Evolutionary conservation across 306 rosid species (phyloP).

Genomic region (Rubus parviflorus): DNA sequence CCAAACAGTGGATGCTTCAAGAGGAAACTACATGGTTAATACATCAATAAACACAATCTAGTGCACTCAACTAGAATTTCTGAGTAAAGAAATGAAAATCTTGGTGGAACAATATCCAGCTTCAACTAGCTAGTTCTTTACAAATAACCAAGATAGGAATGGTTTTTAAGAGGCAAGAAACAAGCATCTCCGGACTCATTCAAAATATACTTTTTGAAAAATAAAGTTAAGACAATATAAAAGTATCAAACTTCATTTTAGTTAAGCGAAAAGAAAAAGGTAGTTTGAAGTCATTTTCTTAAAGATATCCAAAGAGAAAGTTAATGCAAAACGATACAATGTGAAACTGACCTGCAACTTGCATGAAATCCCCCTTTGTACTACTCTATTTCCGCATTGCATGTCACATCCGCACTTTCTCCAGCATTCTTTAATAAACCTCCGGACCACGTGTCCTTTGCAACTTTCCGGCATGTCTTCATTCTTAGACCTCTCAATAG

Average conservation of each 20-base stretch:
- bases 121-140: not conserved
- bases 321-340: not conserved
- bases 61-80: not conserved
- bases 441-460: slow-evolving; percentile 74
- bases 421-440: slow-evolving; percentile 97
- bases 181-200: not conserved
- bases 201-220: not conserved
- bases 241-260: not conserved
- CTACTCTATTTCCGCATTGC: slow-evolving; percentile 87
- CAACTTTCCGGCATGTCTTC: slow-evolving; percentile 52
- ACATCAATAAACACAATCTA: not conserved
- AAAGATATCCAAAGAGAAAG: slow-evolving; percentile 4
- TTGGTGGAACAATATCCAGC: not conserved
- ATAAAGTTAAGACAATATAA: not conserved
- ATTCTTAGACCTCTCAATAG: slow-evolving; percentile 61
- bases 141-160: not conserved
- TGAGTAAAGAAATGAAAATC: not conserved
- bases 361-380: slow-evolving; percentile 78
- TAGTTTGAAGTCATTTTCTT: not conserved
- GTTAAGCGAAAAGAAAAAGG: not conserved
- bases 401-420: slow-evolving; percentile 87
- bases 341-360: slow-evolving; percentile 71
- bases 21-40: not conserved
- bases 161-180: not conserved
- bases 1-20: not conserved